These are phyloP conservation scores for Guyanaporus albipodus DNA, from an alignment of 768 basidiomycete species.

Conservation along the genomic window DNA sequence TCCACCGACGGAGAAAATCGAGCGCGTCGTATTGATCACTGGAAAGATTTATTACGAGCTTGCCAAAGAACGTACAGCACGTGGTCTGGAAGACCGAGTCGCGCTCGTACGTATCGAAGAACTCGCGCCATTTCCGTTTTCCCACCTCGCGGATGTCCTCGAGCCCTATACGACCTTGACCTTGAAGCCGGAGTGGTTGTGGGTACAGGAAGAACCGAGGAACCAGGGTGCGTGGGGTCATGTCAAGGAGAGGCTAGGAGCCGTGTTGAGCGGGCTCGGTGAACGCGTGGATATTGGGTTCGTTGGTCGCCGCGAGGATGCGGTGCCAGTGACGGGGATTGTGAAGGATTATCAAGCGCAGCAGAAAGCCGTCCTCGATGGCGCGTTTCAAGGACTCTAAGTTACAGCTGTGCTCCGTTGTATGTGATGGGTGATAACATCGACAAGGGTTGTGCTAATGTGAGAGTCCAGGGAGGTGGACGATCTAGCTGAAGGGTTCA, in stretches of 20 bases:
- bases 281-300: conserved; percentile 41
- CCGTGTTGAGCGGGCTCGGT: conserved; percentile 44
- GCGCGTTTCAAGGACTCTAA: conserved; percentile 50
- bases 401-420: not conserved
- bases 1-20: conserved; percentile 35
- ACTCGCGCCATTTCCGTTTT: conserved; percentile 84
- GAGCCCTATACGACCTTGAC: conserved; percentile 43
- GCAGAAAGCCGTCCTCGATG: conserved; percentile 56
- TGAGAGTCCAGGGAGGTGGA: not conserved
- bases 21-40: conserved; percentile 68
- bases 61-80: conserved; percentile 57
- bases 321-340: conserved; percentile 75
- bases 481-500: not conserved
- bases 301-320: conserved; percentile 65
- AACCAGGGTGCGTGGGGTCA: conserved; percentile 84
- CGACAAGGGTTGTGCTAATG: not conserved
- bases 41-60: conserved; percentile 92
- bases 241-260: conserved; percentile 53
- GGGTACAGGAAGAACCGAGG: conserved; percentile 85
- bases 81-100: conserved; percentile 45
- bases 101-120: conserved; percentile 82
- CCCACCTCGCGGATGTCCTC: conserved; percentile 44
- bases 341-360: conserved; percentile 64
- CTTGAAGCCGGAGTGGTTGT: conserved; percentile 38
- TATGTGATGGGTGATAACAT: not conserved